These are phyloP conservation scores for Paecilomyces fulvus DNA, from an alignment of 2,329 filamentous ascomycete species.

Conservation along the genomic window DNA sequence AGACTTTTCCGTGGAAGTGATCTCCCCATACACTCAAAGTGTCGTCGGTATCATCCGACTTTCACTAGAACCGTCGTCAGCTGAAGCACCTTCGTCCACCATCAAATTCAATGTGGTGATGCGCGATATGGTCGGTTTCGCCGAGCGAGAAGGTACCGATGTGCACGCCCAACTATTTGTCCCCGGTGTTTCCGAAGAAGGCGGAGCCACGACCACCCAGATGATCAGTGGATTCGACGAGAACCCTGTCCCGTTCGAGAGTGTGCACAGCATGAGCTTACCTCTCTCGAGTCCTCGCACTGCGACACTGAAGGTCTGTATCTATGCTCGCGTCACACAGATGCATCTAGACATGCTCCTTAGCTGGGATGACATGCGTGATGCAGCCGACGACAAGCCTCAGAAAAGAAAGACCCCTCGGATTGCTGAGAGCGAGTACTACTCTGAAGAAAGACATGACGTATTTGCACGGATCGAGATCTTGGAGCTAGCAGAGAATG, in stretches of 20 bases:
- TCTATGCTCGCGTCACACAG: slow-evolving; percentile 81
- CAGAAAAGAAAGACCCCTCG: slow-evolving; percentile 56
- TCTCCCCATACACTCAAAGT: slow-evolving; percentile 85
- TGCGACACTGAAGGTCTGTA: slow-evolving; percentile 71
- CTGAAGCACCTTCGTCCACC: slow-evolving; percentile 81
- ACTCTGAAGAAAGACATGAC: slow-evolving; percentile 87
- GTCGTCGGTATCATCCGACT: slow-evolving; percentile 85
- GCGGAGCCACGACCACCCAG: slow-evolving; percentile 87
- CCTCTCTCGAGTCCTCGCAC: slow-evolving; percentile 68
- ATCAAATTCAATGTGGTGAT: slow-evolving; percentile 98
- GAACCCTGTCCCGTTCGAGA: slow-evolving; percentile 85
- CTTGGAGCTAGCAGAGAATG: slow-evolving; percentile 82
- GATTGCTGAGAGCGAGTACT: slow-evolving; percentile 87
- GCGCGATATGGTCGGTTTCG: slow-evolving; percentile 90
- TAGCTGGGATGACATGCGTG: slow-evolving; percentile 98
- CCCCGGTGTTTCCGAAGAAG: slow-evolving; percentile 79
- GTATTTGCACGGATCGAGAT: slow-evolving; percentile 82
- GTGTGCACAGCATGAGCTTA: slow-evolving; percentile 95
- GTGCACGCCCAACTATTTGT: slow-evolving; percentile 97
- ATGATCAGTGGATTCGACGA: slow-evolving; percentile 94
- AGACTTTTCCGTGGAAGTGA: slow-evolving; percentile 83
- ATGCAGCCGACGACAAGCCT: slow-evolving; percentile 51
- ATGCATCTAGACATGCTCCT: slow-evolving; percentile 97
- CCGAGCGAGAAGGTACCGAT: slow-evolving; percentile 88
- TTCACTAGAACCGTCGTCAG: slow-evolving; percentile 86